These are phyloP conservation scores for Alternaria brassicicola DNA, from an alignment of 2,329 filamentous ascomycete genomes.

Conservation along the genomic window DNA sequence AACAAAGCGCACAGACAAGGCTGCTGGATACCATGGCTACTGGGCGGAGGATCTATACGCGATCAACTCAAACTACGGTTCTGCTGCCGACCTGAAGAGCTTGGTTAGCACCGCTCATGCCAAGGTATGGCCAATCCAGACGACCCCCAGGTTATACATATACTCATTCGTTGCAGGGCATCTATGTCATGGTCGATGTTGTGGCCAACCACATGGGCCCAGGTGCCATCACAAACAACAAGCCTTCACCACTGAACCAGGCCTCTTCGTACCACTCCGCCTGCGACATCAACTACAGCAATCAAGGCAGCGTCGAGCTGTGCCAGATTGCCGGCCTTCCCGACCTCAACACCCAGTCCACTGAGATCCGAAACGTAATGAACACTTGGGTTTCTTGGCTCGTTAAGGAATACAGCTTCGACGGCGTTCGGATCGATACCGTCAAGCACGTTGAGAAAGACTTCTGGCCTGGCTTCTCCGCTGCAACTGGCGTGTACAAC, in stretches of 20 bases:
- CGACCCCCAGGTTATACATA: neutral
- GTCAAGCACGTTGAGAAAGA: constrained; percentile 66
- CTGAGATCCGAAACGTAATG: constrained; percentile 30
- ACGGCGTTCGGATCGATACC: constrained; percentile 66
- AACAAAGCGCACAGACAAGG: constrained; percentile 36
- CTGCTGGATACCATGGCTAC: constrained; percentile 59
- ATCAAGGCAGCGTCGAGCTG: constrained; percentile 39
- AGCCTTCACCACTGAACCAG: constrained; percentile 37
- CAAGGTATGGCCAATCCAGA: constrained; percentile 45
- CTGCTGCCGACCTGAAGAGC: constrained; percentile 54
- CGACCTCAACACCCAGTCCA: constrained; percentile 36
- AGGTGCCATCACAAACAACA: constrained; percentile 34
- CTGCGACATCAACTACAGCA: constrained; percentile 41
- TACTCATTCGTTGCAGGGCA: constrained; percentile 30
- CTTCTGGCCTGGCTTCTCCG: constrained; percentile 63
- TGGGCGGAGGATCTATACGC: constrained; percentile 57
- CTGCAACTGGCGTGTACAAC: constrained; percentile 63
- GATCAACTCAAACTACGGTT: constrained; percentile 58
- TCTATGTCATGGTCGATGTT: constrained; percentile 60
- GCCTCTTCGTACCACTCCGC: constrained; percentile 33
- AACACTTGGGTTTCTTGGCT: constrained; percentile 43
- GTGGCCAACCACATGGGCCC: constrained; percentile 57
- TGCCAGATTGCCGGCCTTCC: constrained; percentile 42
- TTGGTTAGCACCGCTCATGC: constrained; percentile 55
- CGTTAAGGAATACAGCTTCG: constrained; percentile 45